phyloP scores from a whole-genome alignment of 352 stramenopile genomes.

The Globisporangium echinulatum region DNA sequence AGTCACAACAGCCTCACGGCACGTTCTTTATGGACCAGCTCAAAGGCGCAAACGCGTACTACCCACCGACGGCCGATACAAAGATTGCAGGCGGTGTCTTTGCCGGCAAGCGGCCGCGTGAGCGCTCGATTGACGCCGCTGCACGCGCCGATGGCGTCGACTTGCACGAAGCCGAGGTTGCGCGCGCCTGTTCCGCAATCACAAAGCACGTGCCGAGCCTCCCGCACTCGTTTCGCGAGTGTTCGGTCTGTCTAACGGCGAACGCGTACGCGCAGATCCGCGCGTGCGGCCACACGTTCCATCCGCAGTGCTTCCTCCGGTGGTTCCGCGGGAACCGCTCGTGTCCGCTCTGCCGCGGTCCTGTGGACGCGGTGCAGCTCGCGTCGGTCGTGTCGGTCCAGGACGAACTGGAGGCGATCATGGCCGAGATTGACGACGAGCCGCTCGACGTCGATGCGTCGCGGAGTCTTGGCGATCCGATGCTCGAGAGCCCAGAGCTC shows the following conservation, averaged over 20 bases:
- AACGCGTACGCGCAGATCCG: constrained; percentile 70
- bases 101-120: constrained; percentile 12
- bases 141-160: constrained; percentile 32
- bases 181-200: constrained; percentile 46
- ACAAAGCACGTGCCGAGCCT: constrained; percentile 32
- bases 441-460: constrained; percentile 20
- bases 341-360: constrained; percentile 63
- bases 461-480: constrained; percentile 23
- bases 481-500: constrained; percentile 34
- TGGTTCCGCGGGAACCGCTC: constrained; percentile 74
- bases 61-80: constrained; percentile 6
- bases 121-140: constrained; percentile 8
- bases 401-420: constrained; percentile 70
- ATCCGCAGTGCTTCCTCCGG: constrained; percentile 67
- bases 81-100: constrained; percentile 5
- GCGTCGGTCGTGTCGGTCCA: constrained; percentile 38
- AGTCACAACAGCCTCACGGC: neutral
- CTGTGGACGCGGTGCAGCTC: constrained; percentile 54
- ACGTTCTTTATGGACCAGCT: constrained; percentile 15
- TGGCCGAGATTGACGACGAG: constrained; percentile 68
- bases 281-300: constrained; percentile 71
- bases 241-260: constrained; percentile 61
- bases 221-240: constrained; percentile 58
- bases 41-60: constrained; percentile 11
- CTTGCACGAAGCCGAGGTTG: constrained; percentile 59